A percentile compares a stretch with the other conserved stretches of the same genome.
These are phyloP conservation scores for Polychaeton citri DNA, from an alignment of 2,329 filamentous ascomycete genomes.

Conservation along the genomic window DNA sequence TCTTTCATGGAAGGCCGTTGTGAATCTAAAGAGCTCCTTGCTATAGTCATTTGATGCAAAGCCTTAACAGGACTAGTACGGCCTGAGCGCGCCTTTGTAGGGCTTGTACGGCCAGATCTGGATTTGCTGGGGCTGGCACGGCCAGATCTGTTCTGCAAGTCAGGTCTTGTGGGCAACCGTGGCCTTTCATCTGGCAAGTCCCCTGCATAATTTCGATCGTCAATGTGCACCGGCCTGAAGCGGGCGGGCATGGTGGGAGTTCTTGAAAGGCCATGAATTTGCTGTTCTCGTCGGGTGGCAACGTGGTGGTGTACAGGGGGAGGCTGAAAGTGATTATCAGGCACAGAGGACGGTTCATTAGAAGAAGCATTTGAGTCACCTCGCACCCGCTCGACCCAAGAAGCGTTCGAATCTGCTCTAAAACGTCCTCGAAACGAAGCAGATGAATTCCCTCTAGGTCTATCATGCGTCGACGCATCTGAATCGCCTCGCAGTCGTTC, in stretches of 20 bases:
- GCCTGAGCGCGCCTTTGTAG: slow-evolving; percentile 13
- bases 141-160: slow-evolving; percentile 17
- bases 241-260: slow-evolving; percentile 13
- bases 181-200: slow-evolving; percentile 17
- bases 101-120: slow-evolving; percentile 18
- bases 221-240: slow-evolving; percentile 8
- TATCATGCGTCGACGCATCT: slow-evolving; percentile 4
- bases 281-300: slow-evolving; percentile 8
- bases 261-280: slow-evolving; percentile 7
- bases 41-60: slow-evolving; percentile 10
- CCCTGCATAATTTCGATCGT: slow-evolving; percentile 6
- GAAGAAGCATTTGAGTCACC: slow-evolving; percentile 15
- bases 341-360: slow-evolving; percentile 17
- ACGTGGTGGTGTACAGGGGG: slow-evolving; percentile 9
- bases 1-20: background rate
- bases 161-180: slow-evolving; percentile 18
- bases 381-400: slow-evolving; percentile 9
- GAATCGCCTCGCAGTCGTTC: slow-evolving; percentile 14
- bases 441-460: slow-evolving; percentile 10
- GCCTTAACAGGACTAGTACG: slow-evolving; percentile 15
- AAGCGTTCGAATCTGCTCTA: slow-evolving; percentile 16
- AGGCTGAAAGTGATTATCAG: slow-evolving; percentile 8
- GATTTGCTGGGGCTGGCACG: slow-evolving; percentile 16
- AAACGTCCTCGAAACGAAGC: slow-evolving; percentile 13
- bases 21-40: slow-evolving; percentile 10